A percentile compares a stretch with the other conserved stretches of the same genome.
These are phyloP conservation scores for Ananas comosus DNA, from an alignment of 176 grass and related monocot genomes.

Conservation along the genomic window DNA sequence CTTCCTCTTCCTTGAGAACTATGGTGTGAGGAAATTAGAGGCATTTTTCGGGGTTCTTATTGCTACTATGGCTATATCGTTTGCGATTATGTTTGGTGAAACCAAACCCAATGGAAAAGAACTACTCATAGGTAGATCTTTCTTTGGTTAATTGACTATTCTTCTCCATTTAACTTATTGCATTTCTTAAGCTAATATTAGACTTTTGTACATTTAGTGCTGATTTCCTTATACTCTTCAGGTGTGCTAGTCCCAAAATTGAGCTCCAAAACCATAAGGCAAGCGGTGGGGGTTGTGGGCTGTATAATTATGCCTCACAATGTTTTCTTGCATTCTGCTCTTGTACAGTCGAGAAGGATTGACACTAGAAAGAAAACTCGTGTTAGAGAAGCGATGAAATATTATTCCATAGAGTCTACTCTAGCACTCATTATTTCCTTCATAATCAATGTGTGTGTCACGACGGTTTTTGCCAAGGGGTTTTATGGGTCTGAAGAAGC, in stretches of 20 bases:
- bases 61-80: constrained; percentile 70
- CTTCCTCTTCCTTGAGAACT: constrained; percentile 96
- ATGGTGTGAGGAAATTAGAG: constrained; percentile 91
- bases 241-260: constrained; percentile 70
- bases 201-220: constrained; percentile 10
- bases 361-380: background rate
- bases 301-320: constrained; percentile 22
- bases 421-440: constrained; percentile 12
- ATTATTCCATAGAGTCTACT: constrained; percentile 20
- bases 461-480: constrained; percentile 19
- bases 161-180: background rate
- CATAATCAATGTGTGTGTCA: constrained; percentile 16
- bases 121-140: constrained; percentile 67
- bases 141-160: background rate
- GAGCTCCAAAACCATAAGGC: constrained; percentile 18
- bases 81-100: constrained; percentile 93
- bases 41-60: constrained; percentile 88
- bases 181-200: constrained; percentile 5
- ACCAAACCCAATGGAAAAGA: constrained; percentile 75
- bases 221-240: constrained; percentile 29
- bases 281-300: constrained; percentile 20
- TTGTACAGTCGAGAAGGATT: constrained; percentile 18
- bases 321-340: constrained; percentile 27
- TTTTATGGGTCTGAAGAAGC: constrained; percentile 11
- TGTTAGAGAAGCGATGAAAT: constrained; percentile 15